Evolutionary conservation across 1,284 basidiomycete species (phyloP).

Genomic region (Xerocomus nothofagi): DNA sequence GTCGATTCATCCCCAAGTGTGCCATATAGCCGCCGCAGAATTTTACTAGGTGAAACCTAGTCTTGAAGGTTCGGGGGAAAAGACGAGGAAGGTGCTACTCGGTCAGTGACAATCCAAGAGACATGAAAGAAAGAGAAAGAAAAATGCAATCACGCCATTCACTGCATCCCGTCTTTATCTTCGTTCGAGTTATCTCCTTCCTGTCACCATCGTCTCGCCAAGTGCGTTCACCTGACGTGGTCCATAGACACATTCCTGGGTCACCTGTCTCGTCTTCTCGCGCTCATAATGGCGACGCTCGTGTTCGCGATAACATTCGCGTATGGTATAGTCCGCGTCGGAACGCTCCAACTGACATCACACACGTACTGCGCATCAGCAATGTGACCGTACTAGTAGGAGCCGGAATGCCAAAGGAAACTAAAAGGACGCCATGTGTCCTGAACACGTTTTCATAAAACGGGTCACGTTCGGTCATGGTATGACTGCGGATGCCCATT

Average conservation of each 20-base stretch:
- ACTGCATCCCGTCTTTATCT: conserved; percentile 14
- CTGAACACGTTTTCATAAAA: conserved; percentile 17
- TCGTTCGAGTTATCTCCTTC: conserved; percentile 13
- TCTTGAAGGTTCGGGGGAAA: background rate
- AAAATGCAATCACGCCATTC: background rate
- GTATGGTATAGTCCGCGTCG: background rate
- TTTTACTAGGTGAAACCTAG: background rate
- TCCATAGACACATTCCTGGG: conserved; percentile 1
- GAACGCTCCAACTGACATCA: background rate
- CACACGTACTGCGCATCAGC: background rate
- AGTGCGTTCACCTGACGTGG: conserved; percentile 19
- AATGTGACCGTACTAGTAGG: background rate
- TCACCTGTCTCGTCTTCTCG: conserved; percentile 19
- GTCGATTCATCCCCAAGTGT: background rate
- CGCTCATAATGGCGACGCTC: background rate
- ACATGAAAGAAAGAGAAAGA: background rate
- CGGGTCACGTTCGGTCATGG: conserved; percentile 7
- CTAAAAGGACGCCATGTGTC: conserved; percentile 16
- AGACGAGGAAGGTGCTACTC: background rate
- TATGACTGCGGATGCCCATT: conserved; percentile 6
- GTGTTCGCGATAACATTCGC: background rate
- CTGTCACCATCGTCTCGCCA: conserved; percentile 10
- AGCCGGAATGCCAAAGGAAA: background rate
- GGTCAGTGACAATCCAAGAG: background rate
- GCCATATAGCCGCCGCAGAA: too few species aligned